Conservation (phyloP, 176 grass and related monocot species). For the Paspalum vaginatum region DNA sequence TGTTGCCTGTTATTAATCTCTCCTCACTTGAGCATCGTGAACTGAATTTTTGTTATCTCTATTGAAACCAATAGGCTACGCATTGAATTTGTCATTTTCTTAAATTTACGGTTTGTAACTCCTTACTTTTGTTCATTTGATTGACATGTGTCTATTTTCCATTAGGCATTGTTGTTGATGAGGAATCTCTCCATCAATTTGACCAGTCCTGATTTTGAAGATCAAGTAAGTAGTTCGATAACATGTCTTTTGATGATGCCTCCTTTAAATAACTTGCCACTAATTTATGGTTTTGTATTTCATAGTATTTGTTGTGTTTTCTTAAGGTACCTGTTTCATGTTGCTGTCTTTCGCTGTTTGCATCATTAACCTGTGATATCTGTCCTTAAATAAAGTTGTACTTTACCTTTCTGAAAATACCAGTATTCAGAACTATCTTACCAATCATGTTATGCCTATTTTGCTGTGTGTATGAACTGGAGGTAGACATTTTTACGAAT, state of each 20-base stretch:
- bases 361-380: slow-evolving; percentile 4
- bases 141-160: slow-evolving; percentile 20
- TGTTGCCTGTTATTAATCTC: background rate
- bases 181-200: slow-evolving; percentile 97
- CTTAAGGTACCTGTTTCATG: slow-evolving; percentile 18
- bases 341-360: slow-evolving; percentile 2
- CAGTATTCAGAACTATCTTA: background rate
- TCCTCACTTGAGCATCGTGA: slow-evolving; percentile 26
- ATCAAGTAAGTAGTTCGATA: slow-evolving; percentile 76
- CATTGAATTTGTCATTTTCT: slow-evolving; percentile 27
- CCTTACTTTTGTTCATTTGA: slow-evolving; percentile 31
- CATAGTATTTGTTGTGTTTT: slow-evolving; percentile 15
- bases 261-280: slow-evolving; percentile 12
- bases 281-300: slow-evolving; percentile 12
- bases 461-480: slow-evolving; percentile 12
- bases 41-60: slow-evolving; percentile 1
- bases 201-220: slow-evolving; percentile 95
- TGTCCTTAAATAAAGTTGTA: background rate
- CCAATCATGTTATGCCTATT: background rate
- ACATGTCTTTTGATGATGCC: slow-evolving; percentile 30
- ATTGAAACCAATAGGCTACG: slow-evolving; percentile 21
- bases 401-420: slow-evolving; percentile 19
- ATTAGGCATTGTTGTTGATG: slow-evolving; percentile 93
- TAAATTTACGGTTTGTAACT: slow-evolving; percentile 17
- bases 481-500: slow-evolving; percentile 30